Evolutionary conservation across 2,329 filamentous ascomycete genomes (phyloP).

Genomic region (Xylaria sp.): DNA sequence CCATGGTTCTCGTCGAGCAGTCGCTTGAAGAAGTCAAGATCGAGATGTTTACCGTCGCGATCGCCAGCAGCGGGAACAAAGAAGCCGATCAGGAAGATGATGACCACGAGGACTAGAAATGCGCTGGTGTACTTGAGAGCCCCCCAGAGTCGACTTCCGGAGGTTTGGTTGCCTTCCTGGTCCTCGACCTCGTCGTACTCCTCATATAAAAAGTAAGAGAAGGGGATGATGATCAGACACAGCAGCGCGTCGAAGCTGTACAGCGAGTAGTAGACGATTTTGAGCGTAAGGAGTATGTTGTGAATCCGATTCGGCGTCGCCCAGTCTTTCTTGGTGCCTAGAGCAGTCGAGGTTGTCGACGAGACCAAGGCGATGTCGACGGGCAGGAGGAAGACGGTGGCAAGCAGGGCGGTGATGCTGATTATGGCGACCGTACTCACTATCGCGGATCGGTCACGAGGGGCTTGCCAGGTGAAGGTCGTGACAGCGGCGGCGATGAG

Average conservation of each 20-base stretch:
- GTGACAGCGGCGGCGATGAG: conserved; percentile 84
- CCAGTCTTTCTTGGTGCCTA: conserved; percentile 93
- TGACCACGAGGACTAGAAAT: conserved; percentile 81
- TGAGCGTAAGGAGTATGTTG: conserved; percentile 81
- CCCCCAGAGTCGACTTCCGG: conserved; percentile 78
- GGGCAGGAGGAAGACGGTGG: conserved; percentile 90
- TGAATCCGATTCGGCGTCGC: conserved; percentile 84
- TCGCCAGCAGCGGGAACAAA: conserved; percentile 86
- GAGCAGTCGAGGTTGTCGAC: conserved; percentile 79
- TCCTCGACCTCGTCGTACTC: conserved; percentile 93
- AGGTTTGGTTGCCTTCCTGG: conserved; percentile 79
- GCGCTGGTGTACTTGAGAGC: conserved; percentile 90
- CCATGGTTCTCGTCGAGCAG: conserved; percentile 87
- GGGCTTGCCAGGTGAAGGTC: conserved; percentile 90
- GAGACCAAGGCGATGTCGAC: conserved; percentile 97
- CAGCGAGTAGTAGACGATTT: conserved; percentile 89
- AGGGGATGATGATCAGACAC: conserved; percentile 89
- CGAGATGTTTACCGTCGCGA: conserved; percentile 72
- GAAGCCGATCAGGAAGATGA: conserved; percentile 91
- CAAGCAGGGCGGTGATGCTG: conserved; percentile 86
- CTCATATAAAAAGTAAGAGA: conserved; percentile 98
- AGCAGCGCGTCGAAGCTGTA: conserved; percentile 93
- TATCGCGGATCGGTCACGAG: conserved; percentile 82
- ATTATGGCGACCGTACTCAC: conserved; percentile 88
- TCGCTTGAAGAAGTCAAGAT: conserved; percentile 91